Percentiles rank a stretch among this genome's conserved stretches.
These are phyloP conservation scores for Helotiales sp. DNA, from an alignment of 2,329 filamentous ascomycete species.

Conservation along the genomic window DNA sequence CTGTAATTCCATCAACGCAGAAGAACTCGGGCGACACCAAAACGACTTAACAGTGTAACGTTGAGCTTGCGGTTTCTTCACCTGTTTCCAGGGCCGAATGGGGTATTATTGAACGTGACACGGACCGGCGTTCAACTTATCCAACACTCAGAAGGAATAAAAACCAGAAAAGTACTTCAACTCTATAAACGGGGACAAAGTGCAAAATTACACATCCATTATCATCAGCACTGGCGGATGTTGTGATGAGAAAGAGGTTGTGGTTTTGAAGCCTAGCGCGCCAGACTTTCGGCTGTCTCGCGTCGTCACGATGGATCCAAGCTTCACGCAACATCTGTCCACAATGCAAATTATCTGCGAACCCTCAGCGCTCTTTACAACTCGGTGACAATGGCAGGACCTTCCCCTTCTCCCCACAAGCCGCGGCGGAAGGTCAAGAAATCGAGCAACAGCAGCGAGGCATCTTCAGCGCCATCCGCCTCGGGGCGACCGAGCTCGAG, in stretches of 20 bases:
- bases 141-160: no score
- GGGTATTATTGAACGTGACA: no score
- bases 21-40: no score
- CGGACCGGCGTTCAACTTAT: no score
- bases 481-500: constrained; percentile 22
- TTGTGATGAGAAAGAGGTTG: neutral
- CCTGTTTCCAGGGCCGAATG: no score
- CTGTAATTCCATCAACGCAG: no score
- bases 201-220: no score
- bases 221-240: no score
- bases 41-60: no score
- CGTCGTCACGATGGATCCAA: neutral
- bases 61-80: no score
- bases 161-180: no score
- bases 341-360: neutral
- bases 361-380: neutral
- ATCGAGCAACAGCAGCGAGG: constrained; percentile 39
- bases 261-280: neutral
- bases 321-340: constrained; percentile 1
- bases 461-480: constrained; percentile 17
- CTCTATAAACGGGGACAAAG: no score
- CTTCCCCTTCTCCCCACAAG: constrained; percentile 55
- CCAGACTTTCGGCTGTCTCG: neutral
- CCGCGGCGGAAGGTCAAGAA: constrained; percentile 59
- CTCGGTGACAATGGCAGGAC: constrained; percentile 47